Conservation (phyloP, 2,329 filamentous ascomycete species). For the Aspergillus pseudotamarii region DNA sequence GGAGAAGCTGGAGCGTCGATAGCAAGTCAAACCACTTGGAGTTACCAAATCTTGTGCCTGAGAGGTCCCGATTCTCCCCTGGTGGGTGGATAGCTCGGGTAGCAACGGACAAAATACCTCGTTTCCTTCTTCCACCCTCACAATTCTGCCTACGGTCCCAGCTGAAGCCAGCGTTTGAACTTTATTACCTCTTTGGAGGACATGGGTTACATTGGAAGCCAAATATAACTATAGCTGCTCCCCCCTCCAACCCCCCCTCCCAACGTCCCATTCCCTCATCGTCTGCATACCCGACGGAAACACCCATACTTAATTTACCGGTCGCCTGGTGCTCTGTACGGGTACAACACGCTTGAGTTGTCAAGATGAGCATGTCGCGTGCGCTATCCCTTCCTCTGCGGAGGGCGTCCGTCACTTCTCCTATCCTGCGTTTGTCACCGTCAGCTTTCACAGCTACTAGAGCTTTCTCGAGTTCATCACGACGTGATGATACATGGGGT, state of each 20-base stretch:
- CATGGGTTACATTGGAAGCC: background rate
- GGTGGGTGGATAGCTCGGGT: background rate
- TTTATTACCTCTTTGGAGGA: background rate
- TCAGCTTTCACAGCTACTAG: slow-evolving; percentile 17
- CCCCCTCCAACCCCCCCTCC: background rate
- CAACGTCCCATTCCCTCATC: background rate
- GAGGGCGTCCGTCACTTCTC: slow-evolving; percentile 14
- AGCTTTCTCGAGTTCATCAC: slow-evolving; percentile 52
- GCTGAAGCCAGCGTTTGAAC: slow-evolving; percentile 1
- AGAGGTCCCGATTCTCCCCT: background rate
- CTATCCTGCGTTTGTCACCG: slow-evolving; percentile 1
- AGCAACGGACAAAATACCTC: slow-evolving; percentile 4
- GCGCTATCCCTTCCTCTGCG: slow-evolving; percentile 18
- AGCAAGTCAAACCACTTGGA: background rate
- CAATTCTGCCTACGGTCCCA: background rate
- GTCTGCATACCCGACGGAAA: background rate
- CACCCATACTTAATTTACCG: background rate
- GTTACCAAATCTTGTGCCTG: slow-evolving; percentile 2
- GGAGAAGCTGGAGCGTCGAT: slow-evolving; percentile 9
- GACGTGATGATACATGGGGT: slow-evolving; percentile 55
- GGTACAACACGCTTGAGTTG: background rate
- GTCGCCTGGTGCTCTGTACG: background rate
- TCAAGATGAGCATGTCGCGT: slow-evolving; percentile 20
- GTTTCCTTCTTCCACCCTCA: background rate
- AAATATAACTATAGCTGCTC: background rate